Evolutionary conservation across 306 rosid species (phyloP).

Genomic region (Purshia tridentata): DNA sequence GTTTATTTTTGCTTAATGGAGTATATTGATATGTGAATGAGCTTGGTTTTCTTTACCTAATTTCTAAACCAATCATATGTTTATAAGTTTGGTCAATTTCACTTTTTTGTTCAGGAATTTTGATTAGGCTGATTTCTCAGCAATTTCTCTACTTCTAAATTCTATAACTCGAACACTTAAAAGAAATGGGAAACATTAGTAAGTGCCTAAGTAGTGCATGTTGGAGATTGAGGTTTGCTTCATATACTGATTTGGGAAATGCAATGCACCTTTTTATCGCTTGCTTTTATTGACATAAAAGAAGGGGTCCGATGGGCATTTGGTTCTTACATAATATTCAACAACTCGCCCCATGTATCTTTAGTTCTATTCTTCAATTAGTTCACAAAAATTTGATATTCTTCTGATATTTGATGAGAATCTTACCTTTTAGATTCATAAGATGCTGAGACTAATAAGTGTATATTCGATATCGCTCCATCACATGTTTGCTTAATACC

Average conservation of each 20-base stretch:
- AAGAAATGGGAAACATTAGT: background rate
- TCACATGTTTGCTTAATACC: background rate
- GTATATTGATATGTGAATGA: background rate
- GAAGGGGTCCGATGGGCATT: background rate
- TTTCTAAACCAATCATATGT: background rate
- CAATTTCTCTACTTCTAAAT: background rate
- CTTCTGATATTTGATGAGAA: background rate
- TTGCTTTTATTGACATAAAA: background rate
- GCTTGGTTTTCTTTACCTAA: constrained; percentile 3
- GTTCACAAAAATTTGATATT: no score
- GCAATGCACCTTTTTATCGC: background rate
- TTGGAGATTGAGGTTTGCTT: background rate
- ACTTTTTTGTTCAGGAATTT: background rate
- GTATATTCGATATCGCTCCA: background rate
- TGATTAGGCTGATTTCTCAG: background rate
- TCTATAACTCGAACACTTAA: background rate
- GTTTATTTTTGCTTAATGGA: background rate
- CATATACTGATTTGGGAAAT: background rate
- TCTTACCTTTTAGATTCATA: background rate
- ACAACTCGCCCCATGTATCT: background rate
- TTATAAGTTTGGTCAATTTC: background rate
- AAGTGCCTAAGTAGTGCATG: background rate
- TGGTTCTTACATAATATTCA: background rate
- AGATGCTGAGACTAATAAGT: background rate
- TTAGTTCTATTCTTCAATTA: background rate